A percentile compares a stretch with the other conserved stretches of the same genome.
Evolutionary conservation across 306 rosid genomes (phyloP).

Genomic region (Phaseolus lunatus): DNA sequence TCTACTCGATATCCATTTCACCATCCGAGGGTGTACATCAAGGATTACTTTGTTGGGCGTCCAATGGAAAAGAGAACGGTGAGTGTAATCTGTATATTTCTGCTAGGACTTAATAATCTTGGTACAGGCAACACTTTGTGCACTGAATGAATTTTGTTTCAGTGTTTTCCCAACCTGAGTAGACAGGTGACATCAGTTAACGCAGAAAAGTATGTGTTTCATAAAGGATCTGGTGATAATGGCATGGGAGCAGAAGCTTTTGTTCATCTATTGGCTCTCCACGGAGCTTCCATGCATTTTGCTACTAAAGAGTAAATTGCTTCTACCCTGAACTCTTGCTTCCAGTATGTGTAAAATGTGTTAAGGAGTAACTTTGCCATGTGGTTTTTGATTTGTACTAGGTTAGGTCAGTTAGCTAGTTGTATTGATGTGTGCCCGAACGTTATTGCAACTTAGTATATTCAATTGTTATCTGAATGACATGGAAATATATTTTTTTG

Average conservation of each 20-base stretch:
- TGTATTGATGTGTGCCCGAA: neutral
- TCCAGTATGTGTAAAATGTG: conserved; percentile 13
- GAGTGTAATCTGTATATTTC: conserved; percentile 41
- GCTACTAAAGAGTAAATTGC: conserved; percentile 77
- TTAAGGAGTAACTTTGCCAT: conserved; percentile 28
- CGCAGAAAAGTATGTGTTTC: conserved; percentile 67
- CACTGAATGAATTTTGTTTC: conserved; percentile 56
- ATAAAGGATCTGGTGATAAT: conserved; percentile 57
- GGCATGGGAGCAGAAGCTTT: conserved; percentile 73
- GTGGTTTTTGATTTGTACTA: conserved; percentile 23
- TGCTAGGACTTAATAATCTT: conserved; percentile 39
- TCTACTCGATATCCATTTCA: conserved; percentile 72
- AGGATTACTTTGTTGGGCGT: conserved; percentile 64
- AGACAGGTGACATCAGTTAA: conserved; percentile 62
- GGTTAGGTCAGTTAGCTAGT: conserved; percentile 15
- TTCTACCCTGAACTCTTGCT: conserved; percentile 41
- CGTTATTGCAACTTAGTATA: conserved; percentile 29
- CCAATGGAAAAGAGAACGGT: conserved; percentile 57
- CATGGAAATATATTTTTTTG: conserved; percentile 6
- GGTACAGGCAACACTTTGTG: conserved; percentile 45
- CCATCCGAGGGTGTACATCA: conserved; percentile 61
- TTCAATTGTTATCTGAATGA: conserved; percentile 13
- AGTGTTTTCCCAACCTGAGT: conserved; percentile 48
- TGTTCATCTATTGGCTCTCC: conserved; percentile 61
- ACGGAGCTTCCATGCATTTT: conserved; percentile 71